phyloP scores from a whole-genome alignment of 2,329 filamentous ascomycete genomes.

The Akanthomyces uredinophilus region DNA sequence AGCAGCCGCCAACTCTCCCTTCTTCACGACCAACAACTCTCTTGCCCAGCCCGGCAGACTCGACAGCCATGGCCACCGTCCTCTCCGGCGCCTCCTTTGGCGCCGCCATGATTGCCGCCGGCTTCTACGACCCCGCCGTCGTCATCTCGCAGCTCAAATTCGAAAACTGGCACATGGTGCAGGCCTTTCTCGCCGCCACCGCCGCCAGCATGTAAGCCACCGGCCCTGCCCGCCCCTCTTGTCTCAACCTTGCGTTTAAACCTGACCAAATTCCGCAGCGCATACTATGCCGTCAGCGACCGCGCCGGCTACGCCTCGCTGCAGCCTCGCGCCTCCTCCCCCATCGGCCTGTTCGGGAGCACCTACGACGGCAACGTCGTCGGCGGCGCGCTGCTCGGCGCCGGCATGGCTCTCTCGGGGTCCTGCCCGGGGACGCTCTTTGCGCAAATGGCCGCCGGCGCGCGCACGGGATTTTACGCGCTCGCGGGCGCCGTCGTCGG shows the following conservation, averaged over 20 bases:
- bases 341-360: slow-evolving; percentile 48
- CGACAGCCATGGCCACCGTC: slow-evolving; percentile 26
- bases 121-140: slow-evolving; percentile 54
- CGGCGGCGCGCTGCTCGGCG: slow-evolving; percentile 56
- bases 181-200: slow-evolving; percentile 58
- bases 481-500: slow-evolving; percentile 51
- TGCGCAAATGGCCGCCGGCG: slow-evolving; percentile 51
- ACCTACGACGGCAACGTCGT: slow-evolving; percentile 60
- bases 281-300: slow-evolving; percentile 42
- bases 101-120: slow-evolving; percentile 53
- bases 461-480: slow-evolving; percentile 46
- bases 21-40: not conserved
- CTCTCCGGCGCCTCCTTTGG: slow-evolving; percentile 56
- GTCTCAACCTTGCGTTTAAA: not conserved
- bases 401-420: slow-evolving; percentile 62
- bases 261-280: slow-evolving; percentile 24
- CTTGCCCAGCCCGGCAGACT: not conserved
- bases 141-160: slow-evolving; percentile 58
- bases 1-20: not conserved
- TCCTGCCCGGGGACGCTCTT: slow-evolving; percentile 63
- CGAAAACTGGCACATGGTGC: slow-evolving; percentile 60
- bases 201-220: slow-evolving; percentile 54
- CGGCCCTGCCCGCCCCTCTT: not conserved
- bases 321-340: slow-evolving; percentile 43
- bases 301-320: slow-evolving; percentile 34